Evolutionary conservation across 805 yeast genomes (phyloP).

Genomic region (Candida tibetensis): DNA sequence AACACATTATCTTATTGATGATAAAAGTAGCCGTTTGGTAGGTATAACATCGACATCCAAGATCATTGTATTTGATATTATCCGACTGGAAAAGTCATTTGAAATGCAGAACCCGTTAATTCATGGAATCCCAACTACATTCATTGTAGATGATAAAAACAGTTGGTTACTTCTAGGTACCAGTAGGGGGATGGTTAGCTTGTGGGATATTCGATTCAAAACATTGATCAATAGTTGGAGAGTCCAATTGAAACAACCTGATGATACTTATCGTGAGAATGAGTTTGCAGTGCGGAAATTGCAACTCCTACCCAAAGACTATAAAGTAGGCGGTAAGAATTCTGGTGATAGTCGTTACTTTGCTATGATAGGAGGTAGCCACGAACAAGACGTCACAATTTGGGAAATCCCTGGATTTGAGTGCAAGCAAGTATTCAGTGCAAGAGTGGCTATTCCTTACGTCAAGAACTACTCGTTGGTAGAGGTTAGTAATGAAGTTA

Average conservation of each 20-base stretch:
- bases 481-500: conserved; percentile 18
- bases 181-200: conserved; percentile 61
- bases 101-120: conserved; percentile 52
- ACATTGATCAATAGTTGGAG: conserved; percentile 61
- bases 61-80: conserved; percentile 54
- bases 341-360: conserved; percentile 16
- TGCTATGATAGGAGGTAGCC: conserved; percentile 67
- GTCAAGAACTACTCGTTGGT: conserved; percentile 22
- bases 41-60: conserved; percentile 53
- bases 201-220: conserved; percentile 80
- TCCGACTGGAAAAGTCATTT: conserved; percentile 46
- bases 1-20: conserved; percentile 39
- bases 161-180: conserved; percentile 79
- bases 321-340: conserved; percentile 31
- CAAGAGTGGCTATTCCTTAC: conserved; percentile 17
- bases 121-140: conserved; percentile 65
- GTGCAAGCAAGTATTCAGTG: conserved; percentile 42
- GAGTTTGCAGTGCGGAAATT: conserved; percentile 41
- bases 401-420: conserved; percentile 72
- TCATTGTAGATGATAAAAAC: conserved; percentile 51
- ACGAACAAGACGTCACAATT: conserved; percentile 55
- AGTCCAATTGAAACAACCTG: conserved; percentile 23
- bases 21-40: conserved; percentile 43
- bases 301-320: conserved; percentile 39
- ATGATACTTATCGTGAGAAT: conserved; percentile 12